Evolutionary conservation across 225 moss, liverwort and hornwort species (phyloP), one percentile per base, ranked within the genome.

Genomic region (Polytrichum commune): DNA sequence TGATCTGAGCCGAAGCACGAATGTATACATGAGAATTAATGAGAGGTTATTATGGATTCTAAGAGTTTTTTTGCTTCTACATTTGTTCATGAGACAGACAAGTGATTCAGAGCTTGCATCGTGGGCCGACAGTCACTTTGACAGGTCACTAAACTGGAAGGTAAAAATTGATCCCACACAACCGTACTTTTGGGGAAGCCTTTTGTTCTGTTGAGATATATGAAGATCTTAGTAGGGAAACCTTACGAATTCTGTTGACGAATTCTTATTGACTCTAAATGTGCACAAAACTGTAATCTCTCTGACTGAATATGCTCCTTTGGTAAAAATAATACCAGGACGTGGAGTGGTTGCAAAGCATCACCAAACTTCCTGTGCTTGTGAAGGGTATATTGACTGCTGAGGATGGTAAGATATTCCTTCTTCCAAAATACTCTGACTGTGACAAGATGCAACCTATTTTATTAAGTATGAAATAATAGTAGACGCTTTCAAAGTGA

Each of bases 341-440:
- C 55, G 92, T 97, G 62, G 83, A 91, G 77, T 97, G 94, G 97
- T 73, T 97, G 77, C 90, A 92, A 74, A 25, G 83, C 56, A 97
- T 97, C 64, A 97, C 97, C 53, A 90, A 81, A 65, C 79, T 97
- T 35, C 97, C 97, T 1, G 89, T 97, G 38, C 89, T 97, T 10
- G 90, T 97, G 35, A 97, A 97, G 85, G 97, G 97, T 18, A 92
- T 97, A 23, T 88, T 97, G 70, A 97, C 94, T 4, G 94, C 91
- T 4, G 90, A 97, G 67, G 97, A 97, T 72, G 91, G 88, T 88
- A 60, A 78, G 75, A 27, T 32, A 60, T 8, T 32, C 8, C 46
- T 16, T 16, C 3, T 13, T 38, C 13, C 46, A 46, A 46, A 13
- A 13, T 46, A 13, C 13, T 46, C 46, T 46, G 46, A 46, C 3